phyloP scores from a whole-genome alignment of 352 stramenopile genomes.

The Phytopythium montanum region DNA sequence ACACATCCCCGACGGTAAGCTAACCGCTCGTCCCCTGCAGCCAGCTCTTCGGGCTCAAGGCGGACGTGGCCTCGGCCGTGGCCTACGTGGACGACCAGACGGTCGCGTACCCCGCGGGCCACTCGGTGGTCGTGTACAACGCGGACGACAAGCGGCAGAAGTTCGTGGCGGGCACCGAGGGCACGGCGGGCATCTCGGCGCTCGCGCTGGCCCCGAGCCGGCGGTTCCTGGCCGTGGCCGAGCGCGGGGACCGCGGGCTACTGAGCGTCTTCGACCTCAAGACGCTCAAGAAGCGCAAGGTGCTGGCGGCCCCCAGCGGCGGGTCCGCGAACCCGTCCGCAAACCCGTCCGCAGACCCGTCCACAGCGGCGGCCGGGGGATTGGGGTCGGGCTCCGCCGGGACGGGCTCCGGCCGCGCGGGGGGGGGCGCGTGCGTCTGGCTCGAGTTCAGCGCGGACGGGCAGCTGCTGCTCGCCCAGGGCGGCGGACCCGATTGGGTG shows the following conservation, averaged over 20 bases:
- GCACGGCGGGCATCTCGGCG: conserved; percentile 65
- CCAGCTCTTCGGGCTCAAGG: conserved; percentile 91
- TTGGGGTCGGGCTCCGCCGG: conserved; percentile 50
- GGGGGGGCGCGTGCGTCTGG: conserved; percentile 75
- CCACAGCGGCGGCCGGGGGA: no score
- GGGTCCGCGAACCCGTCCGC: neutral
- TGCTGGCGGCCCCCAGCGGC: conserved; percentile 39
- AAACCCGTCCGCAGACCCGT: neutral
- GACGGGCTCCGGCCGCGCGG: conserved; percentile 46
- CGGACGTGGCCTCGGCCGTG: conserved; percentile 76
- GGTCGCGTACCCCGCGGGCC: conserved; percentile 82
- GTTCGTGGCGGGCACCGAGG: conserved; percentile 80
- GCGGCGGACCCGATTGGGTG: conserved; percentile 81
- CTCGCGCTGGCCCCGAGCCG: conserved; percentile 64
- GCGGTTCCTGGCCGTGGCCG: conserved; percentile 74
- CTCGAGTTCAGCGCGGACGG: conserved; percentile 90
- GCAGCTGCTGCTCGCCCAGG: conserved; percentile 88
- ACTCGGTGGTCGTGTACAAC: conserved; percentile 86
- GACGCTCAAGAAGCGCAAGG: conserved; percentile 90
- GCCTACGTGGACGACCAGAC: conserved; percentile 85
- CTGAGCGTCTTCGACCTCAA: conserved; percentile 89
- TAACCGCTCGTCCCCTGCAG: conserved; percentile 12
- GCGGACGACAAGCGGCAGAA: conserved; percentile 91
- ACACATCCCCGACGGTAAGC: no score
- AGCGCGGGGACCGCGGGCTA: conserved; percentile 62